Percentiles rank a stretch among this genome's conserved stretches.
Evolutionary conservation across 2,329 filamentous ascomycete species (phyloP).

Genomic region (Cercospora sp.): DNA sequence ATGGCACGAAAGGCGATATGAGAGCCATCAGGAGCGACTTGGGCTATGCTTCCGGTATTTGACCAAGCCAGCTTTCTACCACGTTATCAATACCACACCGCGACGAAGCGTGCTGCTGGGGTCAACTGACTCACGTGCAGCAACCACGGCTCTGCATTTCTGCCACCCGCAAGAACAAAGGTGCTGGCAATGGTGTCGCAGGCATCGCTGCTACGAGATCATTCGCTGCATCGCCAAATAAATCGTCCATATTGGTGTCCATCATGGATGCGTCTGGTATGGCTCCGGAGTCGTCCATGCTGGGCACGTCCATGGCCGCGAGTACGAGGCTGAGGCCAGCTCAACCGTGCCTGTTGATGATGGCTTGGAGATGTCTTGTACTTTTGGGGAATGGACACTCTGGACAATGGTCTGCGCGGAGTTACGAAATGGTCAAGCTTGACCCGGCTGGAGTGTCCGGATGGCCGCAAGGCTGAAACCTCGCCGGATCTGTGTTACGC

Average conservation of each 20-base stretch:
- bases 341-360: neutral
- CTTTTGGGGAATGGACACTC: neutral
- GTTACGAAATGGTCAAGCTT: neutral
- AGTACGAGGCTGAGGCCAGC: neutral
- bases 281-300: conserved; percentile 22
- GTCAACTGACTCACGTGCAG: conserved; percentile 66
- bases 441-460: neutral
- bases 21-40: conserved; percentile 70
- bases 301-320: conserved; percentile 20
- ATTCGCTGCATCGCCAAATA: conserved; percentile 68
- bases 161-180: conserved; percentile 71
- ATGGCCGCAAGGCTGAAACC: neutral
- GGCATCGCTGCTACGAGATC: conserved; percentile 56
- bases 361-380: neutral
- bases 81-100: conserved; percentile 13
- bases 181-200: conserved; percentile 52
- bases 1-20: conserved; percentile 72
- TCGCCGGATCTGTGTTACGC: neutral
- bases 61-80: conserved; percentile 82
- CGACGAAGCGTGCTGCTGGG: neutral
- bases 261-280: conserved; percentile 30
- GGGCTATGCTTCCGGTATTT: conserved; percentile 79
- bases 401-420: neutral
- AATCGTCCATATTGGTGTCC: conserved; percentile 58
- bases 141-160: conserved; percentile 74